phyloP scores from a whole-genome alignment of 2,329 filamentous ascomycete species.

The Xylaria sp. region DNA sequence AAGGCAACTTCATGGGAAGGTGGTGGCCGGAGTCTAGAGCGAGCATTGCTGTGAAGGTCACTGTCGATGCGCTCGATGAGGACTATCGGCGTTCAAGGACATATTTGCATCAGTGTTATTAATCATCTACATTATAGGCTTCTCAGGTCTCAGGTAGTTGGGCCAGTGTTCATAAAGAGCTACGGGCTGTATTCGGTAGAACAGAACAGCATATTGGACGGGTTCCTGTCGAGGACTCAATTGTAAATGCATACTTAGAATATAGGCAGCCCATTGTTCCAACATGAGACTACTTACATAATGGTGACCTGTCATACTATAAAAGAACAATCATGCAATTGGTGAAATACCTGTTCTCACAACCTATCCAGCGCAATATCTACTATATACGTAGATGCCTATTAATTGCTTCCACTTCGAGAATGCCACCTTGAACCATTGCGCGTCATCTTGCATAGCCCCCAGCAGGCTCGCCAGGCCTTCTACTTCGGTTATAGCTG shows the following conservation, averaged over 20 bases:
- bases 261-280: slow-evolving; percentile 28
- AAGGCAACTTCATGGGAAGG: slow-evolving; percentile 26
- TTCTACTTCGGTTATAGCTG: background rate
- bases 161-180: slow-evolving; percentile 30
- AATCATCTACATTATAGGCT: slow-evolving; percentile 31
- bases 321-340: background rate
- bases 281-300: no score
- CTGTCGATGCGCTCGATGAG: slow-evolving; percentile 45
- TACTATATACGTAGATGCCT: no score
- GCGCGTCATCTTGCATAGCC: slow-evolving; percentile 30
- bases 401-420: background rate
- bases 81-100: slow-evolving; percentile 40
- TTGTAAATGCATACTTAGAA: slow-evolving; percentile 35
- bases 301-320: background rate
- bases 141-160: slow-evolving; percentile 6
- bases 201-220: slow-evolving; percentile 15
- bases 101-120: slow-evolving; percentile 31
- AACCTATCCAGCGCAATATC: background rate
- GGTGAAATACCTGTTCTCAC: background rate
- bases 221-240: slow-evolving; percentile 6
- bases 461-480: background rate
- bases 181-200: slow-evolving; percentile 27
- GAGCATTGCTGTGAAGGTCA: slow-evolving; percentile 35
- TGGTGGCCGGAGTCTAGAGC: slow-evolving; percentile 44
- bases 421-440: background rate